phyloP scores from a whole-genome alignment of 805 yeast species.

The Komagataella populi region DNA sequence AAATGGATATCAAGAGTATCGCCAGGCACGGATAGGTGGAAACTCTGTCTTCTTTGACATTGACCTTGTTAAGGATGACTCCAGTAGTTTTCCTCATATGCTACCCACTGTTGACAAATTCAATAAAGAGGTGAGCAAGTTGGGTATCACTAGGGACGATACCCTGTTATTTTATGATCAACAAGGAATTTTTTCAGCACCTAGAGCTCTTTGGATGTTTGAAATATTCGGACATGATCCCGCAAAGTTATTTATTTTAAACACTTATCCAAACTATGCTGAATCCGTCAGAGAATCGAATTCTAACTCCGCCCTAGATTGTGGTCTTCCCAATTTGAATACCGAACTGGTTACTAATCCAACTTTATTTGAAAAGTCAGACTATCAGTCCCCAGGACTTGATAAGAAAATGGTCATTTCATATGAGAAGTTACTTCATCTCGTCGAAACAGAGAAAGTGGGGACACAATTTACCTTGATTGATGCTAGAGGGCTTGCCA shows the following conservation, averaged over 20 bases:
- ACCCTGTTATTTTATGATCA: conserved; percentile 73
- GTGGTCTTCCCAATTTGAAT: conserved; percentile 10
- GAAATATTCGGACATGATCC: conserved; percentile 60
- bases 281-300: conserved; percentile 13
- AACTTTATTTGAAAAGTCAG: conserved; percentile 6
- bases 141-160: conserved; percentile 48
- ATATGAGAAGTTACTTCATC: conserved; percentile 50
- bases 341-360: conserved; percentile 11
- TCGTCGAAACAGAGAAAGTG: conserved; percentile 36
- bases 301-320: conserved; percentile 10
- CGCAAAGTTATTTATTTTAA: conserved; percentile 43
- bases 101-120: conserved; percentile 52
- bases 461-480: conserved; percentile 37
- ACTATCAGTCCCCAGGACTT: conserved; percentile 23
- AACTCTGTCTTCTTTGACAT: conserved; percentile 67
- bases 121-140: conserved; percentile 30
- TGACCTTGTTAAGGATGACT: conserved; percentile 47
- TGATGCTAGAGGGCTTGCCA: conserved; percentile 70
- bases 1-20: conserved; percentile 45
- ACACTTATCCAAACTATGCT: conserved; percentile 37
- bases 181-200: conserved; percentile 74
- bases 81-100: conserved; percentile 80
- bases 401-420: conserved; percentile 38
- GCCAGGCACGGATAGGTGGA: conserved; percentile 40
- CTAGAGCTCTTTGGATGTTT: conserved; percentile 89